Evolutionary conservation across 2,329 filamentous ascomycete species (phyloP).

Genomic region (Ophioceras dolichostomum): DNA sequence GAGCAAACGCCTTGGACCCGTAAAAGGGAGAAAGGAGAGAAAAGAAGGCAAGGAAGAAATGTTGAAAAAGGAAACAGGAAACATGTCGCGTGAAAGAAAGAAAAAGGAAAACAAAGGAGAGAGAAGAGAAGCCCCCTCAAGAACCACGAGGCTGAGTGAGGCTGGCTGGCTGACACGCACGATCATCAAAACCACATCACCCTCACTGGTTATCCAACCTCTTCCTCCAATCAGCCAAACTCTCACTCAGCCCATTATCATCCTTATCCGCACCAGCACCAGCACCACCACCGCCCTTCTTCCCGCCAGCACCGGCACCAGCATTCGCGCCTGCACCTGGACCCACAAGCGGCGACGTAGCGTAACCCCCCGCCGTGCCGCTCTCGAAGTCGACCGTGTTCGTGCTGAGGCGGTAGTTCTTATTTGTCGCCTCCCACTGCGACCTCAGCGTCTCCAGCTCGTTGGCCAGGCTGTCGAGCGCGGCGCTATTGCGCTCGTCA

Average conservation of each 20-base stretch:
- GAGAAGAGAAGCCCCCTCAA: too few species aligned
- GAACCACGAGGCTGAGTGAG: not conserved
- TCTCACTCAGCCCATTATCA: slow-evolving; percentile 51
- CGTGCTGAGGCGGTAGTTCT: slow-evolving; percentile 85
- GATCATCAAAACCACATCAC: too few species aligned
- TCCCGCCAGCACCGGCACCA: slow-evolving; percentile 11
- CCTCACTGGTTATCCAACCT: slow-evolving; percentile 44
- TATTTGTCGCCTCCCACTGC: slow-evolving; percentile 94
- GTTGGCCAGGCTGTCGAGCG: slow-evolving; percentile 80
- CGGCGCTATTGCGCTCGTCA: slow-evolving; percentile 47
- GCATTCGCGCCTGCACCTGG: slow-evolving; percentile 1
- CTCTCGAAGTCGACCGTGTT: slow-evolving; percentile 79
- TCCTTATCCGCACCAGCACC: slow-evolving; percentile 10
- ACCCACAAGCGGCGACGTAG: slow-evolving; percentile 1
- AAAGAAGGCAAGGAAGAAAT: not conserved
- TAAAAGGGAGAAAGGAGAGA: too few species aligned
- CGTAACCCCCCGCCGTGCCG: slow-evolving; percentile 9
- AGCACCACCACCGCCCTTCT: slow-evolving; percentile 15
- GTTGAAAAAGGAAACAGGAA: not conserved
- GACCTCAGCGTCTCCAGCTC: slow-evolving; percentile 83
- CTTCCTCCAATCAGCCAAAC: slow-evolving; percentile 69
- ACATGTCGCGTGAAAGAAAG: not conserved
- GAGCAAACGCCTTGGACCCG: too few species aligned
- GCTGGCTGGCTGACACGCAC: not conserved
- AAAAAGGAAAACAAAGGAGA: not conserved